phyloP scores from a whole-genome alignment of 2,329 filamentous ascomycete genomes.

The Fusarium sp. region DNA sequence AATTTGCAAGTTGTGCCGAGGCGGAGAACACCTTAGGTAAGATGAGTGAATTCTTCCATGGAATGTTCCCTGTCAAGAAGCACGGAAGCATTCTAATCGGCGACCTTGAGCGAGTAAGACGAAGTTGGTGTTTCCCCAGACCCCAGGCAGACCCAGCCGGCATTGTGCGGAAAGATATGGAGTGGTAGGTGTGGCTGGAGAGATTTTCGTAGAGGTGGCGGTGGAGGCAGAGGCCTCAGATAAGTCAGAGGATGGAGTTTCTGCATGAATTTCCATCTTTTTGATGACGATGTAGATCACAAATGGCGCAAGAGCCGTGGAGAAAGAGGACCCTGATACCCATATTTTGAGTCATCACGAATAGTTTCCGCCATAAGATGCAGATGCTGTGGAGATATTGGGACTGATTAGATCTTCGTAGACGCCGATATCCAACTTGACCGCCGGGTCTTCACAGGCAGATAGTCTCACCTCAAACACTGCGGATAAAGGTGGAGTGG shows the following conservation, averaged over 20 bases:
- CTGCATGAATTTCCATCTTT: conserved; percentile 3
- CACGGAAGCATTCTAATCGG: conserved; percentile 14
- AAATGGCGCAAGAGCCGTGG: conserved; percentile 20
- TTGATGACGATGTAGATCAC: conserved; percentile 22
- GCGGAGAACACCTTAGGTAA: conserved; percentile 14
- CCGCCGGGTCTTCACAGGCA: conserved; percentile 17
- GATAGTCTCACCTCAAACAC: conserved; percentile 1
- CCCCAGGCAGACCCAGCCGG: neutral
- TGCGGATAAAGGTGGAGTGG: conserved; percentile 38
- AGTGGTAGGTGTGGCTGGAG: conserved; percentile 26
- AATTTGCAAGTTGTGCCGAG: conserved; percentile 20
- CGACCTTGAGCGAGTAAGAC: conserved; percentile 24
- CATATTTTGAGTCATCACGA: conserved; percentile 31
- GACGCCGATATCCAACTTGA: conserved; percentile 27
- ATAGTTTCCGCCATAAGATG: conserved; percentile 4
- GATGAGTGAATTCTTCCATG: conserved; percentile 22
- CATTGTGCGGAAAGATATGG: conserved; percentile 29
- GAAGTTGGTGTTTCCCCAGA: conserved; percentile 35
- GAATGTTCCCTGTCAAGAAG: conserved; percentile 34
- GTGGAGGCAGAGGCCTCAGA: neutral
- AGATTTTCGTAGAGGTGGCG: neutral
- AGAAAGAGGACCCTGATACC: conserved; percentile 20
- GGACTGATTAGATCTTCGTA: conserved; percentile 14
- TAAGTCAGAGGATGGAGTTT: conserved; percentile 8
- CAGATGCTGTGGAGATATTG: conserved; percentile 18